These are phyloP conservation scores for Medicago lupulina DNA, from an alignment of 306 rosid genomes.

Conservation along the genomic window DNA sequence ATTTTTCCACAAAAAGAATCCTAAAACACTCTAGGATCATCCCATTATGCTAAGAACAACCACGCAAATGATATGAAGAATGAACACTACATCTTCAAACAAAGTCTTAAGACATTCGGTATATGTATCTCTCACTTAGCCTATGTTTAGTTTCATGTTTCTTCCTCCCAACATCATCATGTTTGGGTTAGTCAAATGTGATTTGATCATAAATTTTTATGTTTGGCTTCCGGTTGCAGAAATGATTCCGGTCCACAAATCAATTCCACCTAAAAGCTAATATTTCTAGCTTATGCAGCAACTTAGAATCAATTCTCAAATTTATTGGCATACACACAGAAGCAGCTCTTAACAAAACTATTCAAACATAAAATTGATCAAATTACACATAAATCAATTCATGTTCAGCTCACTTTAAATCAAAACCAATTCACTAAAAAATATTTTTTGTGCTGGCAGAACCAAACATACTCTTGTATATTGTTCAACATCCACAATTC, in stretches of 20 bases:
- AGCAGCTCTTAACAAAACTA: background rate
- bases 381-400: background rate
- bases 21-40: background rate
- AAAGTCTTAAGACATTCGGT: background rate
- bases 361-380: background rate
- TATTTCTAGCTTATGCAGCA: background rate
- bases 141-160: background rate
- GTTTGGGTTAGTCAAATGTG: no score
- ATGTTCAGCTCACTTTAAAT: background rate
- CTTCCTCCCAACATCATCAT: no score
- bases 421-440: background rate
- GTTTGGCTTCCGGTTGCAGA: no score
- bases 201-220: no score
- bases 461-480: background rate
- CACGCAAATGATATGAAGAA: background rate
- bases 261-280: background rate
- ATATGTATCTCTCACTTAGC: background rate
- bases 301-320: background rate
- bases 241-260: background rate
- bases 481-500: background rate
- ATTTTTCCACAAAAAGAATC: background rate
- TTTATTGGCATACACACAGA: background rate
- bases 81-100: background rate
- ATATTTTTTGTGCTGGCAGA: background rate
- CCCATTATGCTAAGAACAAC: background rate